Evolutionary conservation across 768 basidiomycete species (phyloP), one percentile per base, ranked within the genome.

Genomic region (Naganishia randhawae): DNA sequence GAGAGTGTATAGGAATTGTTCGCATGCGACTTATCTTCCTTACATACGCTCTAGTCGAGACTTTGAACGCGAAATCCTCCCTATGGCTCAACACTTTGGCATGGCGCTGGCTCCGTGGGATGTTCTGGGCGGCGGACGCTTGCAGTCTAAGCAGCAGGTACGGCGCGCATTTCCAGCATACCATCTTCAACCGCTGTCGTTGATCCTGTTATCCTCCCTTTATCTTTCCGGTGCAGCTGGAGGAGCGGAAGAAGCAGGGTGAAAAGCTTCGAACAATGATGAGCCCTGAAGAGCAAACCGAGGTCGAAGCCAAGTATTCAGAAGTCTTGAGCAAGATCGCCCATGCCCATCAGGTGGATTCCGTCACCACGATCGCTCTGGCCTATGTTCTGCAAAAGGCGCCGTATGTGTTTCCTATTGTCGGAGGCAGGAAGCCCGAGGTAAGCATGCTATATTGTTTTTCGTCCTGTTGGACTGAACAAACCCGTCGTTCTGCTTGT

Each of bases 31-130:
- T 9, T 54, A 32, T 3, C 32, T 13, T 63, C 4, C 16, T 42
- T 42, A 3, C 42, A 17, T 54, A 19, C 31, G 6, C 33, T 54
- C 2, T 32, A 55, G 54, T 13, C 81, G 85, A 19, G 80, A 81
- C 65, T 77, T 82, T 32, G 81, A 83, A 73, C 77, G 81, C 33
- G 82, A 83, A 10, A 80, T 82, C 65, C 74, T 82, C 17, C 81
- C 81, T 7, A 82, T 82, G 81, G 76, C 73, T 1, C 74, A 76
- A 10, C 54, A 71, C 11, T 77, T 80, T 68, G 80, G 80, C 63
- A 64, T 69, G 74, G 73, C 71, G 0, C 41, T 73, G 16, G 66
- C 65, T 19, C 65, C 70, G 1, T 73, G 71, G 70, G 72, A 68
- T 42, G 72, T 67, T 41, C 25, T 71, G 19, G 71, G 71, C 3